A percentile compares a stretch with the other conserved stretches of the same genome.
Evolutionary conservation across 306 rosid genomes (phyloP).

Genomic region (Acacia confusa): DNA sequence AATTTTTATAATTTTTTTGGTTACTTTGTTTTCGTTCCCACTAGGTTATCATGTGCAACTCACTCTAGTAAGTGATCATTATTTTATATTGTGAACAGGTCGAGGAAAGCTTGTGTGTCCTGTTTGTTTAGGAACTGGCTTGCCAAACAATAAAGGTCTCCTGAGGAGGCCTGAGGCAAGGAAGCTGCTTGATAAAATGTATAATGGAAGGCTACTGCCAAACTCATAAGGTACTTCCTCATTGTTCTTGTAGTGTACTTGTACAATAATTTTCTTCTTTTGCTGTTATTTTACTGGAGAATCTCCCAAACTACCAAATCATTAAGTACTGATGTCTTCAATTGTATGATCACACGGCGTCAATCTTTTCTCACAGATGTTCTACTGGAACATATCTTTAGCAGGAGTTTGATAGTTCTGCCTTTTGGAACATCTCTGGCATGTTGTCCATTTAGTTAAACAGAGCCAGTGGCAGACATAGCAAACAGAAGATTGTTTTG

Average conservation of each 20-base stretch:
- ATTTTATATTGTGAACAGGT: slow-evolving; percentile 46
- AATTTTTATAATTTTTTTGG: neutral
- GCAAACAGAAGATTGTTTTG: neutral
- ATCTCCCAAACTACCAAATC: neutral
- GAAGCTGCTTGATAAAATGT: slow-evolving; percentile 87
- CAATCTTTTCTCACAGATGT: slow-evolving; percentile 12
- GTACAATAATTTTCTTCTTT: neutral
- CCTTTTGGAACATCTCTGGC: slow-evolving; percentile 23
- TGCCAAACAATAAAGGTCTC: slow-evolving; percentile 90
- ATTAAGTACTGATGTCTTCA: neutral
- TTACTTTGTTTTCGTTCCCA: neutral
- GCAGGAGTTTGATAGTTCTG: slow-evolving; percentile 17
- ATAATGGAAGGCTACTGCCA: slow-evolving; percentile 79
- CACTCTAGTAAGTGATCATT: slow-evolving; percentile 13
- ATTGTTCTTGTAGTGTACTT: neutral
- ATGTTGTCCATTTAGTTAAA: slow-evolving; percentile 17
- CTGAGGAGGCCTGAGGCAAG: slow-evolving; percentile 85
- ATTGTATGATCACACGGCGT: neutral
- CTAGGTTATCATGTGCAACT: neutral
- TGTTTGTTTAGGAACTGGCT: slow-evolving; percentile 91
- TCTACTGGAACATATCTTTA: slow-evolving; percentile 7
- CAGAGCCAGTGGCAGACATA: slow-evolving; percentile 21
- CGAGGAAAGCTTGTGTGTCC: slow-evolving; percentile 97
- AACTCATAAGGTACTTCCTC: slow-evolving; percentile 48
- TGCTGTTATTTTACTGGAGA: slow-evolving; percentile 15